A percentile compares a stretch with the other conserved stretches of the same genome.
Evolutionary conservation across 1,139 yeast species (phyloP).

Genomic region (Protomyces lactucae-debilis): DNA sequence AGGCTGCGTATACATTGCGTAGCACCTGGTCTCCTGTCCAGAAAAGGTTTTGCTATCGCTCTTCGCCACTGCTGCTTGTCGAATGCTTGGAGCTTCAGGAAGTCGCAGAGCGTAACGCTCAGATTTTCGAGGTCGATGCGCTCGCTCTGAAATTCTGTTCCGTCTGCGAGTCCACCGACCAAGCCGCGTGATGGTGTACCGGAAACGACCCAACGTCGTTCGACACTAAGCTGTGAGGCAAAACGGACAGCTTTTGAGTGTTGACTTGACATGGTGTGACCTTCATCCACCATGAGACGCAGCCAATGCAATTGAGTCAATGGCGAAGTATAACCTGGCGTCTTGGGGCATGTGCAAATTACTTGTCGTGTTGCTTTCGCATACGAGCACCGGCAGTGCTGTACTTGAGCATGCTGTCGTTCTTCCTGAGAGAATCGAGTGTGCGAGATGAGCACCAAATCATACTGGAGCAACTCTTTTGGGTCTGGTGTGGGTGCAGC

Average conservation of each 20-base stretch:
- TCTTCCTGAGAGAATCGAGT: constrained; percentile 46
- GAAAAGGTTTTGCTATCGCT: constrained; percentile 49
- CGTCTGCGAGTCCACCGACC: constrained; percentile 41
- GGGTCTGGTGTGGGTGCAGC: neutral
- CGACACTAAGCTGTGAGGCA: constrained; percentile 50
- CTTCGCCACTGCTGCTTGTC: constrained; percentile 49
- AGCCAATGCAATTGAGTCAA: constrained; percentile 56
- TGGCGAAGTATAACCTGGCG: constrained; percentile 39
- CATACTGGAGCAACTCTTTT: constrained; percentile 38
- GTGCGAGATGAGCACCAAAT: constrained; percentile 51
- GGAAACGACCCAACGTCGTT: constrained; percentile 66
- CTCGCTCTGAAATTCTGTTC: constrained; percentile 20
- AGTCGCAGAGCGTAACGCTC: constrained; percentile 52
- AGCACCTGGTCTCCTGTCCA: constrained; percentile 43
- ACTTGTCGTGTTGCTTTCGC: constrained; percentile 2
- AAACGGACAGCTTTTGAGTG: constrained; percentile 49
- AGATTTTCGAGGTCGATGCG: constrained; percentile 45
- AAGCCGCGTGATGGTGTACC: constrained; percentile 73
- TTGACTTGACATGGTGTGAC: constrained; percentile 57
- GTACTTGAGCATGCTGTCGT: constrained; percentile 6
- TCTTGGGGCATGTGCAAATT: constrained; percentile 33
- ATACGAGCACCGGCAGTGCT: constrained; percentile 18
- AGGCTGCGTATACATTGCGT: constrained; percentile 43
- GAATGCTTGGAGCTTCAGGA: constrained; percentile 60
- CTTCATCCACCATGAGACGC: constrained; percentile 67